Conservation (phyloP, 2,329 filamentous ascomycete genomes). For the Sporothrix schenckii region DNA sequence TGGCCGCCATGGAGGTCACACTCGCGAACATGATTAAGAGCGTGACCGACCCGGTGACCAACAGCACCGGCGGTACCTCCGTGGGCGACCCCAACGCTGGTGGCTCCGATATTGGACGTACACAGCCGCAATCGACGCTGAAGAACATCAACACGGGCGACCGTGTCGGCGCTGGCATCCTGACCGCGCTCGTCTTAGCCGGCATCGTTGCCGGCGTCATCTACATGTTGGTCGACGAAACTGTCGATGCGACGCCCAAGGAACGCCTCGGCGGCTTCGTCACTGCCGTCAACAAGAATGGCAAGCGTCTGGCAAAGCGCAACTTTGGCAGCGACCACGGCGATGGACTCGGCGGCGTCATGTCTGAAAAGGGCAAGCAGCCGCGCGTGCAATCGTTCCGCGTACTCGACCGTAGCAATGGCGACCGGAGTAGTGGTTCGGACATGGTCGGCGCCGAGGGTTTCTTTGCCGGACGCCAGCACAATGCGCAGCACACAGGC, state of each 20-base stretch:
- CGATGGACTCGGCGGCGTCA: not conserved
- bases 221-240: slow-evolving; percentile 57
- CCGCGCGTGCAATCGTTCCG: slow-evolving; percentile 17
- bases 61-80: slow-evolving; percentile 55
- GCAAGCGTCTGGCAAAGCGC: slow-evolving; percentile 28
- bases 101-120: slow-evolving; percentile 27
- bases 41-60: slow-evolving; percentile 46
- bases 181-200: slow-evolving; percentile 53
- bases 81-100: slow-evolving; percentile 50
- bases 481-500: not conserved
- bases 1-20: slow-evolving; percentile 68
- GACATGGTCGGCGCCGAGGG: not conserved
- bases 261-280: slow-evolving; percentile 43
- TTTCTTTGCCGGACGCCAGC: not conserved
- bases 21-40: slow-evolving; percentile 61
- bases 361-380: slow-evolving; percentile 30
- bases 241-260: slow-evolving; percentile 42
- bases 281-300: slow-evolving; percentile 16
- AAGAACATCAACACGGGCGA: slow-evolving; percentile 30
- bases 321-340: not conserved
- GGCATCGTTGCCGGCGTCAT: slow-evolving; percentile 57
- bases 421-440: slow-evolving; percentile 30
- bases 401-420: slow-evolving; percentile 11
- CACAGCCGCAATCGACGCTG: not conserved
- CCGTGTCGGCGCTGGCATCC: slow-evolving; percentile 34